A percentile compares a stretch with the other conserved stretches of the same genome.
These are phyloP conservation scores for Waltiozyma sp. DNA, from an alignment of 1,139 yeast species.

Conservation along the genomic window DNA sequence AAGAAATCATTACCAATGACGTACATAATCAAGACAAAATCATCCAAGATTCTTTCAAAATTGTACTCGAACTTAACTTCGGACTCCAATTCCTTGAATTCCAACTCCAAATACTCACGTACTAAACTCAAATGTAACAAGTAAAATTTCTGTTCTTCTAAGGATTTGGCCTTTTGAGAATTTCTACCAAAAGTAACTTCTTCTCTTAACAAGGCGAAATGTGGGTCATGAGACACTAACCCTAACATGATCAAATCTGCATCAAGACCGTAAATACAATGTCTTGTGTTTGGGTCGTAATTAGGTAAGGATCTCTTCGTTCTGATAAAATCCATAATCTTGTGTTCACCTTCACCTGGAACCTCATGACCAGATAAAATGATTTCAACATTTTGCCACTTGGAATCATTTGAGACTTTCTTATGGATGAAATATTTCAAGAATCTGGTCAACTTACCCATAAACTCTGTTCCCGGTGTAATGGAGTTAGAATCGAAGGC, in stretches of 20 bases:
- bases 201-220: slow-evolving; percentile 87
- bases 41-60: slow-evolving; percentile 87
- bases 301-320: slow-evolving; percentile 63
- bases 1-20: slow-evolving; percentile 97
- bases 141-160: slow-evolving; percentile 72
- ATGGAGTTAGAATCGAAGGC: slow-evolving; percentile 93
- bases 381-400: slow-evolving; percentile 80
- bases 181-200: slow-evolving; percentile 84
- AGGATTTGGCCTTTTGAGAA: slow-evolving; percentile 37
- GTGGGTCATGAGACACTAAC: slow-evolving; percentile 94
- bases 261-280: slow-evolving; percentile 94
- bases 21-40: slow-evolving; percentile 82
- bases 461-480: slow-evolving; percentile 98
- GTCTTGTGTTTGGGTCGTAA: slow-evolving; percentile 80
- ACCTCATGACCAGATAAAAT: slow-evolving; percentile 92
- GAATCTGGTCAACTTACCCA: slow-evolving; percentile 80
- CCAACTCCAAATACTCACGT: slow-evolving; percentile 84
- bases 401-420: slow-evolving; percentile 80
- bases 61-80: slow-evolving; percentile 61
- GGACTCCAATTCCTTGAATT: slow-evolving; percentile 60
- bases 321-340: slow-evolving; percentile 90
- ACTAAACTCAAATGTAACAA: slow-evolving; percentile 77
- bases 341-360: slow-evolving; percentile 99
- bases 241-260: slow-evolving; percentile 97
- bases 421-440: slow-evolving; percentile 85